Evolutionary conservation across 768 basidiomycete genomes (phyloP), one percentile per base, ranked within the genome.

Genomic region (Rhodotorula sphaerocarpa): DNA sequence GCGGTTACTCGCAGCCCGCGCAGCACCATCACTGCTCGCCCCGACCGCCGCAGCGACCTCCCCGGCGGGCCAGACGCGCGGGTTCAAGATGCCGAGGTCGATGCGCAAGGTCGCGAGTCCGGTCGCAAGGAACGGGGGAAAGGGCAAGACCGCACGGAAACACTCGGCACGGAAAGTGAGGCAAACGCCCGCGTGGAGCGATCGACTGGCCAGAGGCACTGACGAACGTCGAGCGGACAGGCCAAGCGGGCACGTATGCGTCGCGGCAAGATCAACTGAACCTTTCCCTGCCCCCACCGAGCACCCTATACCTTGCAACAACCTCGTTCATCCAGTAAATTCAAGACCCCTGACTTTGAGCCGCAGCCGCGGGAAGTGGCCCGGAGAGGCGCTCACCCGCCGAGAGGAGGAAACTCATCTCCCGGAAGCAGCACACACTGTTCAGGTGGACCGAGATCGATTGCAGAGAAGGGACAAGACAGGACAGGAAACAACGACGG

Each of bases 131-230:
- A 65, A 56, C 50, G 33, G 42, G 5, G 58, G 57, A 4, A 46
- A 44, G 23, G 62, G 63, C 21, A 65, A 65, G 63, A 56, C 63
- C 20, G 57, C 63, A 23, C 43, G 57, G 58, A 65, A 54, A 25
- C 43, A 54, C 33, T 11, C 41, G 23, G 41, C 52, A 30, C 3
- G 33, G 42, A n/a, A 36, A 43, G 57, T 59, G 57, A 25, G 48
- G 31, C 14, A 10, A 27, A 5, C 7, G 23, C 5, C 16, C 25
- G n/a, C 36, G 25, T 47, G 46, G 34, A 9, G 20, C 31, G 4
- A 7, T 42, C 10, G 36, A n/a, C 9, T 15, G 27, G 14, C 39
- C 25, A 16, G 27, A 12, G 4, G 6, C 3, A 4, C 7, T 21
- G 42, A 43, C 21, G 15, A 23, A 15, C 21, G 20, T 21, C 20